Base-by-base conservation (phyloP, 2,329 filamentous ascomycete species). In the Biscogniauxia marginata region DNA sequence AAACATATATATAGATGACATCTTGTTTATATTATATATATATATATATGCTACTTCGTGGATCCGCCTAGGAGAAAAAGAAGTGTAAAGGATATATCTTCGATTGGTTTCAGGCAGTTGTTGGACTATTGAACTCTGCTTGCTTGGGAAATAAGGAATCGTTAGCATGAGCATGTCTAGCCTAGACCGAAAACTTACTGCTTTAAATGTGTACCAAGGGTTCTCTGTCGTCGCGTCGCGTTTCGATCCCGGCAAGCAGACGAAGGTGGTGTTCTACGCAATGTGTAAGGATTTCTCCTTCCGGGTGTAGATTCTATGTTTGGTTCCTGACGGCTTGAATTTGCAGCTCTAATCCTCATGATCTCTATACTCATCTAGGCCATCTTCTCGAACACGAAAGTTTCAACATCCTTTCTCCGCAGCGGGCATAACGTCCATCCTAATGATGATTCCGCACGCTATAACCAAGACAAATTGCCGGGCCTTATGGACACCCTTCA, bases 121-220 rank as follows among this genome's bases (percentile, higher is more conserved):
- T n/a, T n/a, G n/a, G n/a, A n/a, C n/a, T n/a, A n/a, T n/a, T n/a
- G n/a, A n/a, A n/a, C 30, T n/a, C 30, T 3, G 30, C 30, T 9
- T 39, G 85, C 0, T 89, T 86, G n/a, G n/a, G n/a, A n/a, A n/a
- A n/a, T n/a, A n/a, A n/a, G n/a, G n/a, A n/a, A n/a, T n/a, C 65
- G 79, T 83, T 2, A 77, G 81, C 16, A 85, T 89, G 68, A 84
- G 80, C 34, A 74, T 88, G 22, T 86, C 58, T 78, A n/a, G 79
- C 79, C 53, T 82, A 85, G 63, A 81, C 78, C 2, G 60, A n/a
- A n/a, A n/a, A n/a, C n/a, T n/a, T n/a, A n/a, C n/a, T n/a, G n/a
- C n/a, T 83, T 1, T 84, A 88, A 58, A 80, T 88, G 13, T 84
- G 79, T 21, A 79, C 83, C 25, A 84, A 30, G 84, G 83, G 1